Evolutionary conservation across 805 yeast species (phyloP).

Genomic region (Alloascoidea hylecoeti): DNA sequence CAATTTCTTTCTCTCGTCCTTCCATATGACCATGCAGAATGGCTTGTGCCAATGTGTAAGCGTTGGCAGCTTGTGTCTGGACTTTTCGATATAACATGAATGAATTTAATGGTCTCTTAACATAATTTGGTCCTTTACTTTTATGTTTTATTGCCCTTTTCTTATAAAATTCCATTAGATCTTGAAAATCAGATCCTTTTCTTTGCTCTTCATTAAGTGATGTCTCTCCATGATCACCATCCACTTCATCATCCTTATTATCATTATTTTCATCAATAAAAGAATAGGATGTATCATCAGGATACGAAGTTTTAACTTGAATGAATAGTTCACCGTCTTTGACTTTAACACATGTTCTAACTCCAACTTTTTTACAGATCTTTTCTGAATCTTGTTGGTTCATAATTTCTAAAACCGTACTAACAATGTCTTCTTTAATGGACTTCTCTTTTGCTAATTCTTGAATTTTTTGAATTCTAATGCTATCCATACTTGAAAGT

Average conservation of each 20-base stretch:
- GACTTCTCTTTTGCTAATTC: conserved; percentile 13
- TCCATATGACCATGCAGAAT: background rate
- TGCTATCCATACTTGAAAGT: conserved; percentile 12
- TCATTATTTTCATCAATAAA: conserved; percentile 1
- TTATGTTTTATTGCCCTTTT: conserved; percentile 1
- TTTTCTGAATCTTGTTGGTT: conserved; percentile 1
- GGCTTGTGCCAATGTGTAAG: conserved; percentile 10
- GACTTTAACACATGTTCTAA: conserved; percentile 2
- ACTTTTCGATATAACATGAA: conserved; percentile 31
- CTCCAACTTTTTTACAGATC: background rate
- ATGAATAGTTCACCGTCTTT: conserved; percentile 11
- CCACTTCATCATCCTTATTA: conserved; percentile 6
- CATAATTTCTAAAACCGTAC: background rate
- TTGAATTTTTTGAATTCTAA: conserved; percentile 11
- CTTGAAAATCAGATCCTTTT: background rate
- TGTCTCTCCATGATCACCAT: conserved; percentile 6
- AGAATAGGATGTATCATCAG: conserved; percentile 11
- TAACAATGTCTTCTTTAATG: conserved; percentile 8
- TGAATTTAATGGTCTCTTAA: conserved; percentile 32
- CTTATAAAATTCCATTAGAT: background rate
- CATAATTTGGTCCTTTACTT: conserved; percentile 10
- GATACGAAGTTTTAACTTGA: conserved; percentile 10
- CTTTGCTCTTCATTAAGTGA: too few species aligned
- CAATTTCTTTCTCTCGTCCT: background rate
- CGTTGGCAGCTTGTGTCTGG: conserved; percentile 26